These are phyloP conservation scores for Ceratocystis harringtonii DNA, from an alignment of 2,329 filamentous ascomycete genomes.

Conservation along the genomic window DNA sequence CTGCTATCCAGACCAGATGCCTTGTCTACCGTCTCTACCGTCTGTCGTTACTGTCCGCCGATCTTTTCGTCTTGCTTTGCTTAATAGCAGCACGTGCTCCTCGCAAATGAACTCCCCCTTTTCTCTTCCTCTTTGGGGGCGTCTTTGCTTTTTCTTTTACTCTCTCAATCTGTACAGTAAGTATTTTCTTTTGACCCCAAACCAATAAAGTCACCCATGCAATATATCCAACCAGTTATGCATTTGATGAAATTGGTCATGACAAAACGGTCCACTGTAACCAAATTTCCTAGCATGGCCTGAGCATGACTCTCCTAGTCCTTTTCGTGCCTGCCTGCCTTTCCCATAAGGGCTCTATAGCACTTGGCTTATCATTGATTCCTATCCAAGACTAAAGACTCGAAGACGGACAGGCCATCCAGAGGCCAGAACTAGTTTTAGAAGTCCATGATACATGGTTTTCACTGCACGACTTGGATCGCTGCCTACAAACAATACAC, in stretches of 20 bases:
- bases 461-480: neutral
- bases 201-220: neutral
- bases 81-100: no score
- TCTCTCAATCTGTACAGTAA: neutral
- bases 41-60: neutral
- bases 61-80: neutral
- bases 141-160: neutral
- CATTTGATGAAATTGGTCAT: conserved; percentile 1
- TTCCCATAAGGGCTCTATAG: neutral
- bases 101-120: neutral
- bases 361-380: neutral
- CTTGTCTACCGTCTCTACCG: neutral
- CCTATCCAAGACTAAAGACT: neutral
- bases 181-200: neutral
- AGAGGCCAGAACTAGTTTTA: neutral
- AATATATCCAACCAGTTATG: neutral
- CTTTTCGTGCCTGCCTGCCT: neutral
- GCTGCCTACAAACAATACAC: neutral
- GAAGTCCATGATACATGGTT: neutral
- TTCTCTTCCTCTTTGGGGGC: neutral
- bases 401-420: neutral
- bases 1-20: neutral
- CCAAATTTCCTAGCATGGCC: neutral
- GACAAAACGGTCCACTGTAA: conserved; percentile 3
- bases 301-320: neutral